Conservation (phyloP, 2,329 filamentous ascomycete genomes). For the Botrytis sinoallii region DNA sequence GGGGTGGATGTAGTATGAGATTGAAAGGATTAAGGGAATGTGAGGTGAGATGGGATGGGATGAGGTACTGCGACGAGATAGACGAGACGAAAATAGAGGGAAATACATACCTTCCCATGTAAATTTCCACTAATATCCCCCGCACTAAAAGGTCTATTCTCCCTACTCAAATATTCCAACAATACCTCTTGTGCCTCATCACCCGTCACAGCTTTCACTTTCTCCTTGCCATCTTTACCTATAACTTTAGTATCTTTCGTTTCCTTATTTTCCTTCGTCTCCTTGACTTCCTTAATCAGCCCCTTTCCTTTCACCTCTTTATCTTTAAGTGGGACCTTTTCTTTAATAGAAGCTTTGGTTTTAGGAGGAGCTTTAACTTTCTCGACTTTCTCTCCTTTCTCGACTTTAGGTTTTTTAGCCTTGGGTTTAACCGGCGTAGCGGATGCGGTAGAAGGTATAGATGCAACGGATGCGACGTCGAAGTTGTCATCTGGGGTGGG, state of each 20-base stretch:
- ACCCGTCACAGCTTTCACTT: conserved; percentile 31
- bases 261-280: not conserved
- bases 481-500: not conserved
- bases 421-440: conserved; percentile 18
- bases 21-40: not conserved
- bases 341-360: not conserved
- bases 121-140: conserved; percentile 60
- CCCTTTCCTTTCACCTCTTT: conserved; percentile 19
- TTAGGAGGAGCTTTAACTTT: conserved; percentile 22
- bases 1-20: not conserved
- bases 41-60: not conserved
- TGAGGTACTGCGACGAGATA: not conserved
- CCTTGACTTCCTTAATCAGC: not conserved
- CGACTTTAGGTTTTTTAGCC: conserved; percentile 3
- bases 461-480: not conserved
- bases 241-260: not conserved
- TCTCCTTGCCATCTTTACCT: conserved; percentile 32
- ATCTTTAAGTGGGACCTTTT: conserved; percentile 19
- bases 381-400: conserved; percentile 15
- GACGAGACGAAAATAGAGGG: not conserved
- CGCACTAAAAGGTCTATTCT: conserved; percentile 43
- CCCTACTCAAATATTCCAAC: conserved; percentile 38
- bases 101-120: conserved; percentile 50
- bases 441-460: conserved; percentile 8
- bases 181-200: conserved; percentile 39